Evolutionary conservation across 805 yeast species (phyloP).

Genomic region (Saccharomycopsis olivae): DNA sequence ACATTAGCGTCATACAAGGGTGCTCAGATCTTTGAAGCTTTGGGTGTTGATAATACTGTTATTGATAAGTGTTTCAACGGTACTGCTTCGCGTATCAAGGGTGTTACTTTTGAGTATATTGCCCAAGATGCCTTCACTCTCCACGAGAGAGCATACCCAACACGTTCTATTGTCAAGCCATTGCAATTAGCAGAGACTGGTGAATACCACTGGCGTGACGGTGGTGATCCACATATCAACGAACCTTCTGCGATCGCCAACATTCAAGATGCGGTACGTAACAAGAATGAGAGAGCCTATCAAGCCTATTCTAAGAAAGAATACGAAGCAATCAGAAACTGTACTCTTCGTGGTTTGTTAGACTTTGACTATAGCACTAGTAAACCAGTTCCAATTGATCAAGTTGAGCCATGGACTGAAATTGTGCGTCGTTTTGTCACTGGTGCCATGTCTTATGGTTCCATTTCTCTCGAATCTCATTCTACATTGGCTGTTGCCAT

Average conservation of each 20-base stretch:
- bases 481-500: conserved; percentile 96
- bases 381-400: conserved; percentile 81
- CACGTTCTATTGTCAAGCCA: conserved; percentile 59
- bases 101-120: conserved; percentile 89
- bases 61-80: conserved; percentile 94
- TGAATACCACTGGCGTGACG: conserved; percentile 98
- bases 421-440: conserved; percentile 94
- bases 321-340: conserved; percentile 80
- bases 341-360: conserved; percentile 88
- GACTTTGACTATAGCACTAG: conserved; percentile 76
- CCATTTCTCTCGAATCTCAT: conserved; percentile 97
- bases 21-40: conserved; percentile 95
- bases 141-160: conserved; percentile 88
- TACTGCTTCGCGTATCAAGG: conserved; percentile 93
- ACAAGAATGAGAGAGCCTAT: conserved; percentile 89
- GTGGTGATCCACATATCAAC: conserved; percentile 92
- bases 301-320: conserved; percentile 84
- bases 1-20: conserved; percentile 98
- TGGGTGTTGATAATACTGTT: conserved; percentile 92
- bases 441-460: conserved; percentile 99
- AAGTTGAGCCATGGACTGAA: conserved; percentile 99
- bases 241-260: conserved; percentile 93
- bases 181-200: conserved; percentile 83
- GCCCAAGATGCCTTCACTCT: conserved; percentile 94
- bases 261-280: conserved; percentile 96